These are phyloP conservation scores for Trapa bicornis DNA, from an alignment of 345 rosid genomes.

Conservation along the genomic window DNA sequence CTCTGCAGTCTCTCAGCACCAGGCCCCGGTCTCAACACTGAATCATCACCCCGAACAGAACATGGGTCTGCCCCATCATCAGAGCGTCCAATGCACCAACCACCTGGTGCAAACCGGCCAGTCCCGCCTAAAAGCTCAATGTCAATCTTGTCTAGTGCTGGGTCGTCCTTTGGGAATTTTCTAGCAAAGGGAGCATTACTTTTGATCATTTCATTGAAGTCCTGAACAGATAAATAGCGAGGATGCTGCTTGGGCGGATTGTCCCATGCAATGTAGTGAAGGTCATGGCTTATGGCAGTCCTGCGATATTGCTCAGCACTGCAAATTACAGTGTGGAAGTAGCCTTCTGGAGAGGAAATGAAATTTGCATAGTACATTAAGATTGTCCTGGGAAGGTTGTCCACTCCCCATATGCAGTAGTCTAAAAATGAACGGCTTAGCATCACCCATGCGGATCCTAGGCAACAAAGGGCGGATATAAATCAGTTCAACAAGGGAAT, in stretches of 20 bases:
- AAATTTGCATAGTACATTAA: slow-evolving; percentile 82
- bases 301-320: slow-evolving; percentile 44
- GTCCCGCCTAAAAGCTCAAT: slow-evolving; percentile 57
- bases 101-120: slow-evolving; percentile 53
- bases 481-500: neutral
- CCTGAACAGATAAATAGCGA: slow-evolving; percentile 41
- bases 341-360: slow-evolving; percentile 91
- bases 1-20: slow-evolving; percentile 53
- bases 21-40: slow-evolving; percentile 62
- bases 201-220: slow-evolving; percentile 65
- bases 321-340: slow-evolving; percentile 86
- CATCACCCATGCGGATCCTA: slow-evolving; percentile 92
- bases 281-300: slow-evolving; percentile 69
- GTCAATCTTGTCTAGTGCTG: slow-evolving; percentile 70
- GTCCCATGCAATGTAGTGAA: slow-evolving; percentile 96
- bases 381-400: slow-evolving; percentile 67
- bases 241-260: slow-evolving; percentile 94
- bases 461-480: neutral
- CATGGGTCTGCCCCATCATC: slow-evolving; percentile 52
- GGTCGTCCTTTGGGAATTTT: slow-evolving; percentile 68
- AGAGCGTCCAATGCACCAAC: slow-evolving; percentile 70
- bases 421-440: slow-evolving; percentile 58
- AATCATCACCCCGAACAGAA: slow-evolving; percentile 40
- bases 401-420: slow-evolving; percentile 89
- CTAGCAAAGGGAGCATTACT: slow-evolving; percentile 86